Conservation (phyloP, 75 land plant species). For the Cunninghamia lanceolata region DNA sequence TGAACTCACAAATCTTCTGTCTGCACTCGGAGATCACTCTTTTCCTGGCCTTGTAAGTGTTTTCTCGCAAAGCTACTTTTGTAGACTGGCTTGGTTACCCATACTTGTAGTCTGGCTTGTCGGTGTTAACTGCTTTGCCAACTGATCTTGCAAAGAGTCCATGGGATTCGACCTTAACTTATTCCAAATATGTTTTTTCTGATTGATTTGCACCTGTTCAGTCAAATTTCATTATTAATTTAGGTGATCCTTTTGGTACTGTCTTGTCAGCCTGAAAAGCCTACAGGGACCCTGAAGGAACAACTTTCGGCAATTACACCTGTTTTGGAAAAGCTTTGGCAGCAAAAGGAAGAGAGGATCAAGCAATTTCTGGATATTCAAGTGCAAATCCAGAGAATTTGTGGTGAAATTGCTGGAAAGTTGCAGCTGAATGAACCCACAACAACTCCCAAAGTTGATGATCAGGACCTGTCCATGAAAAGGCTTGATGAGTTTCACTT, state of each 20-base stretch:
- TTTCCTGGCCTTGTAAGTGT: constrained; percentile 38
- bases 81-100: not conserved
- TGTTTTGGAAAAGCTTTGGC: constrained; percentile 66
- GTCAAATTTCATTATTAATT: not conserved
- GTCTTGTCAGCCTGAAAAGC: constrained; percentile 63
- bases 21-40: constrained; percentile 81
- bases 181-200: not conserved
- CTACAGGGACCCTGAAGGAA: constrained; percentile 83
- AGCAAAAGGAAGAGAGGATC: constrained; percentile 79
- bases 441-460: constrained; percentile 43
- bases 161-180: not conserved
- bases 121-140: not conserved
- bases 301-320: constrained; percentile 90
- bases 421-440: constrained; percentile 18
- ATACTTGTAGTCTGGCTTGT: not conserved
- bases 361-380: constrained; percentile 76
- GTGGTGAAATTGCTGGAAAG: constrained; percentile 74
- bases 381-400: constrained; percentile 76
- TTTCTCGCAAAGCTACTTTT: constrained; percentile 1
- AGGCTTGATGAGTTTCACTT: constrained; percentile 79
- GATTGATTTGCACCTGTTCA: not conserved
- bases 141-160: not conserved
- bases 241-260: not conserved
- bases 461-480: constrained; percentile 74
- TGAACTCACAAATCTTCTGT: constrained; percentile 71